These are phyloP conservation scores for Persicaria tinctoria DNA, from an alignment of 148 eudicot genomes.

Conservation along the genomic window DNA sequence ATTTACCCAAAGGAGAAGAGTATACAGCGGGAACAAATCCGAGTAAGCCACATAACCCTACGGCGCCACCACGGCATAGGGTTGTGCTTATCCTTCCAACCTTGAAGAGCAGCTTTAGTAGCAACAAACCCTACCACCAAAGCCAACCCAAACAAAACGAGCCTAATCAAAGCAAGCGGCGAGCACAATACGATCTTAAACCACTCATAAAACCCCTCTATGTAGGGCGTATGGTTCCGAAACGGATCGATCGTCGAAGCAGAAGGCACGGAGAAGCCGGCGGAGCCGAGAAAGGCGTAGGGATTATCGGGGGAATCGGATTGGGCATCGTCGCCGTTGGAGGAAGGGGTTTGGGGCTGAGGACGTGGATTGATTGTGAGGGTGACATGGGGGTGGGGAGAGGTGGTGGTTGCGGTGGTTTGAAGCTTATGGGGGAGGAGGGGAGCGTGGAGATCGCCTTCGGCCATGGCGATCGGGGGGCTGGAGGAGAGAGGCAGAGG, in stretches of 20 bases:
- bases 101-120: constrained; percentile 55
- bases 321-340: constrained; percentile 12
- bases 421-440: constrained; percentile 24
- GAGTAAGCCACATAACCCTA: constrained; percentile 80
- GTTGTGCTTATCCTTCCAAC: constrained; percentile 74
- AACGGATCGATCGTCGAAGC: constrained; percentile 66
- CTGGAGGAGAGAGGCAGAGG: background rate
- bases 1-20: constrained; percentile 86
- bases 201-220: constrained; percentile 87
- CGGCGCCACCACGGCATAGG: constrained; percentile 91
- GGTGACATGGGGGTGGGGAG: constrained; percentile 19
- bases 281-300: constrained; percentile 43
- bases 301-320: constrained; percentile 27
- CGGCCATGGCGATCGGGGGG: constrained; percentile 19
- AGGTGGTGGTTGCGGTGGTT: constrained; percentile 1
- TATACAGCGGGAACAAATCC: constrained; percentile 57
- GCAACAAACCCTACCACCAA: constrained; percentile 57
- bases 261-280: constrained; percentile 29
- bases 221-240: constrained; percentile 54
- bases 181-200: constrained; percentile 56
- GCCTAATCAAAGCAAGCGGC: constrained; percentile 54
- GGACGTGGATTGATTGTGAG: constrained; percentile 24
- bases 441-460: constrained; percentile 36
- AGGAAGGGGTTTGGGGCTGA: constrained; percentile 4
- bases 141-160: constrained; percentile 58